These are phyloP conservation scores for Beauveria sp. DNA, from an alignment of 2,329 filamentous ascomycete genomes.

Conservation along the genomic window DNA sequence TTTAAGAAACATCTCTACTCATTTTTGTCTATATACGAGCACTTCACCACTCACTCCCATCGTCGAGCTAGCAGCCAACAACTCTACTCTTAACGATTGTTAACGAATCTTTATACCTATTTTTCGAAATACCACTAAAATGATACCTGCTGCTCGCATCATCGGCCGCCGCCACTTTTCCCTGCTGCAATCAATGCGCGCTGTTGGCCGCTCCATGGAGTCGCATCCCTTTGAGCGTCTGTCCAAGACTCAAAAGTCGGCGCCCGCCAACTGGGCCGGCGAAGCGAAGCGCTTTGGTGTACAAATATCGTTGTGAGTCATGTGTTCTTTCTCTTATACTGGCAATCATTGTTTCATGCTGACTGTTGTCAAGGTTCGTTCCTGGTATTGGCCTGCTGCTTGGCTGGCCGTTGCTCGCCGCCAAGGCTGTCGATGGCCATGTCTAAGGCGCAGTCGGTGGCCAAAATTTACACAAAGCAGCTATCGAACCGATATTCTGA, in stretches of 20 bases:
- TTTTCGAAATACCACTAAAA: not conserved
- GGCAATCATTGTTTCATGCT: not conserved
- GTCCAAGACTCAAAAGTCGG: conserved; percentile 20
- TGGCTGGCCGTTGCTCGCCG: conserved; percentile 27
- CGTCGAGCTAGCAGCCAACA: conserved; percentile 8
- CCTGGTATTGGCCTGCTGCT: conserved; percentile 26
- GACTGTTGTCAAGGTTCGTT: conserved; percentile 24
- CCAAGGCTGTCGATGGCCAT: conserved; percentile 24
- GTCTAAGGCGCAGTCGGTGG: conserved; percentile 15
- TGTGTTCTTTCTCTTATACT: not conserved
- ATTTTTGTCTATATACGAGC: conserved; percentile 1
- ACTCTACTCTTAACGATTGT: conserved; percentile 13
- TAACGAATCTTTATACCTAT: not conserved
- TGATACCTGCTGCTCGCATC: conserved; percentile 22
- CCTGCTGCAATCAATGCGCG: conserved; percentile 25
- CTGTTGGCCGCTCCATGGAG: conserved; percentile 26
- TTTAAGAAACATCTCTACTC: conserved; percentile 10
- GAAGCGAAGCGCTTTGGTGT: conserved; percentile 24
- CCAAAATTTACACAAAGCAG: not conserved
- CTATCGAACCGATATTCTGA: too few species aligned
- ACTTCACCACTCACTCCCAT: conserved; percentile 10
- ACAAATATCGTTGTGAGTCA: conserved; percentile 27
- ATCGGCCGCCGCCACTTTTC: conserved; percentile 28
- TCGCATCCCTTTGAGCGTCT: conserved; percentile 29
- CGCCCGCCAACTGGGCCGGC: conserved; percentile 25